These are phyloP conservation scores for Allomyces javanicus DNA, from an alignment of 192 early-diverging fungal species.

Conservation along the genomic window DNA sequence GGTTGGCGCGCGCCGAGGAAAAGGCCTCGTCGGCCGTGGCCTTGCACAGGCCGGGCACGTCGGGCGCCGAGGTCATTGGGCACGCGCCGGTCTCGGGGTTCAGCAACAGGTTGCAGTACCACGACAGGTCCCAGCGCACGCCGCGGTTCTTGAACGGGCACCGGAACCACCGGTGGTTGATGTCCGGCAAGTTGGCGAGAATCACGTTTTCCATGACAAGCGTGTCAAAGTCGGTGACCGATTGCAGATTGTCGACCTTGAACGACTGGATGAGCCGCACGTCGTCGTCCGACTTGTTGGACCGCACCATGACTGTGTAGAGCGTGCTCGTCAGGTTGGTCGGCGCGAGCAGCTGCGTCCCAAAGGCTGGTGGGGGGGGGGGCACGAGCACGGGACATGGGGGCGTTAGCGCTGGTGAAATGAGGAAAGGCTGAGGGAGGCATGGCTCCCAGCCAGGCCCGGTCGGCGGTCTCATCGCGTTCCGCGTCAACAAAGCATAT, in stretches of 20 bases:
- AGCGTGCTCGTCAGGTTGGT: no score
- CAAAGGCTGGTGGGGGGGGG: background rate
- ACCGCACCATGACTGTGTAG: background rate
- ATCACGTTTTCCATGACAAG: background rate
- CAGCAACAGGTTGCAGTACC: background rate
- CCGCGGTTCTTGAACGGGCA: background rate
- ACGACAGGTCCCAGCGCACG: background rate
- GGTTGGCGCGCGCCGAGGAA: background rate
- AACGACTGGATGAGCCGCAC: background rate
- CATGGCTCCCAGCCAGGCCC: no score
- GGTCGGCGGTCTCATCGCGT: background rate
- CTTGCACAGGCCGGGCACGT: background rate
- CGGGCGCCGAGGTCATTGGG: background rate
- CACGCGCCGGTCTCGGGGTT: background rate
- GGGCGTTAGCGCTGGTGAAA: background rate
- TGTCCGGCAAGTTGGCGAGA: background rate
- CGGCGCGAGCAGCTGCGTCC: background rate
- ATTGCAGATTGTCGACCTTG: background rate
- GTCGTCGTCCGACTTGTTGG: background rate
- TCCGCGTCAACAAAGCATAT: background rate
- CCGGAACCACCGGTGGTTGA: background rate
- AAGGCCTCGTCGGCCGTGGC: background rate
- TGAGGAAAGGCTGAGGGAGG: background rate
- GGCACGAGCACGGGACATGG: background rate
- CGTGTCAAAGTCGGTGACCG: background rate